Evolutionary conservation across 2,329 filamentous ascomycete species (phyloP), one percentile per base, ranked within the genome.

Genomic region (Curvularia sp.): DNA sequence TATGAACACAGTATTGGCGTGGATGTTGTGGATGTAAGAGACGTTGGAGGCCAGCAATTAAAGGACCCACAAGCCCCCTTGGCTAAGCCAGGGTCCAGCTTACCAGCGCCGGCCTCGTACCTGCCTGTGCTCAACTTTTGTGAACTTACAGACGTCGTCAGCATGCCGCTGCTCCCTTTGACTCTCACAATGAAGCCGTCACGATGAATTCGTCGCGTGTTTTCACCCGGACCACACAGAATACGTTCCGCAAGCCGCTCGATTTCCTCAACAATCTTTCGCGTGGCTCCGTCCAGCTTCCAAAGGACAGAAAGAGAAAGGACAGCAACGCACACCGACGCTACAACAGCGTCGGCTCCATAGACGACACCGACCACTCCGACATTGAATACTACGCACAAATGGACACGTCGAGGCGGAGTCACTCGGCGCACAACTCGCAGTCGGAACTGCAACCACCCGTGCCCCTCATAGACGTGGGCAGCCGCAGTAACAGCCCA

Each of bases 401-500:
- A 19, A 74, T 73, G 72, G 71, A 72, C 38, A 57, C 41, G 12
- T 63, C 65, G 15, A 57, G 68, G 10, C 52, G 65, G 13, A 63
- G 64, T 43, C 73, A 71, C 52, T 73, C 70, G 53, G 66, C 65
- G 48, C 69, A 69, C 41, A 73, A 70, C 47, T 76, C 73, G 55
- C 69, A 68, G 58, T 68, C 69, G n/a, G 76, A 78, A 34, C 67
- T 78, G 53, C 77, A 78, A 43, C 66, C 75, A 18, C 69, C 69
- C 6, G 73, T 82, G 7, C 80, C 81, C 2, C 70, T 83, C 9
- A 80, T 82, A 49, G 80, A 78, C 57, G 69, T 83, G 41, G 58
- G 67, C 32, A 71, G 73, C 46, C 75, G 80, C 51, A 79, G 77
- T 21, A 77, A 78, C 7, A 81, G 78, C 28, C 81, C 81, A 1